phyloP scores from a whole-genome alignment of 148 eudicot genomes.

The Dianthus caryophyllus region DNA sequence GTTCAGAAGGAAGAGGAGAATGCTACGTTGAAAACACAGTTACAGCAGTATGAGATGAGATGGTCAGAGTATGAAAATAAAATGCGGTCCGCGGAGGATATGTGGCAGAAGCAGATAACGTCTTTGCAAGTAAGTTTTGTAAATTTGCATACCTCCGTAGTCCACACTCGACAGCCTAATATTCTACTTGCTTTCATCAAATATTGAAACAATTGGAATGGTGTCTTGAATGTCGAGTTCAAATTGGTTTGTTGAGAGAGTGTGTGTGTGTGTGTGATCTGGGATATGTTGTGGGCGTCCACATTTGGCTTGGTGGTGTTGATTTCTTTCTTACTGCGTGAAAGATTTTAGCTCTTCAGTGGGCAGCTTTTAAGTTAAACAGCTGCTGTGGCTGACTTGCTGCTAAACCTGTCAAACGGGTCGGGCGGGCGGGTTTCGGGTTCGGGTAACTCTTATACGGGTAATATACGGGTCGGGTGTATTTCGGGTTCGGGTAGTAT shows the following conservation, averaged over 20 bases:
- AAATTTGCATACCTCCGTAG: neutral
- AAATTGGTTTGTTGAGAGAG: neutral
- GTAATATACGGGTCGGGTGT: too few relatives aligned
- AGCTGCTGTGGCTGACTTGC: neutral
- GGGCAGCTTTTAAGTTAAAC: neutral
- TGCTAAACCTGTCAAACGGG: too few relatives aligned
- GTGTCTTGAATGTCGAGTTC: neutral
- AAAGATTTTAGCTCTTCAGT: neutral
- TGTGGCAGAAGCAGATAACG: constrained; percentile 79
- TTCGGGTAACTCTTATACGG: too few relatives aligned
- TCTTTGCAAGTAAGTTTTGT: constrained; percentile 59
- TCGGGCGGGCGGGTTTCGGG: too few relatives aligned
- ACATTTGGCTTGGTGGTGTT: neutral
- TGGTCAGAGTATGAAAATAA: constrained; percentile 72
- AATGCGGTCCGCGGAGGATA: constrained; percentile 80
- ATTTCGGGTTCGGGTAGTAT: too few relatives aligned
- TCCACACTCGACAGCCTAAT: neutral
- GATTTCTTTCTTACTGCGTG: neutral
- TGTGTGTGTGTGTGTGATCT: neutral
- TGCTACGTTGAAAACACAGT: constrained; percentile 46
- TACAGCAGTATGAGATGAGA: constrained; percentile 52
- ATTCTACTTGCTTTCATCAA: neutral
- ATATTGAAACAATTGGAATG: neutral
- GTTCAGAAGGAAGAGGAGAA: constrained; percentile 74
- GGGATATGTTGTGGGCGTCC: neutral